These are phyloP conservation scores for Euphrasia arctica DNA, from an alignment of 305 asterid species.

Conservation along the genomic window DNA sequence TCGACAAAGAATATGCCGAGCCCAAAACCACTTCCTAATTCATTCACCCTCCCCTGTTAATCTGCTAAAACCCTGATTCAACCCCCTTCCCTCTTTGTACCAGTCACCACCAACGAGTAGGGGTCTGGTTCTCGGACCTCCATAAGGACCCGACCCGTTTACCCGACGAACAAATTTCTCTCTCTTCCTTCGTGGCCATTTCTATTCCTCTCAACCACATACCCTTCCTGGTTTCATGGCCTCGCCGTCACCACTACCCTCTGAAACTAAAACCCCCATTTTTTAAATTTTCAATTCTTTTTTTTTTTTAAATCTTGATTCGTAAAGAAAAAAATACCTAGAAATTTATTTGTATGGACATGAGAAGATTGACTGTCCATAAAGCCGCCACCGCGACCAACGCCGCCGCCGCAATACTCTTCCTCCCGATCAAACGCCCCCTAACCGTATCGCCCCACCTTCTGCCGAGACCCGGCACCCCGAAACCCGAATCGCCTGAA, in stretches of 20 bases:
- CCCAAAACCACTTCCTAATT: neutral
- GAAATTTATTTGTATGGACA: conserved; percentile 34
- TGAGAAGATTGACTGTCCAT: conserved; percentile 40
- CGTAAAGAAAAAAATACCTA: neutral
- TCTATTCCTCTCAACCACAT: conserved; percentile 28
- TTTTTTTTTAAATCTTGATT: neutral
- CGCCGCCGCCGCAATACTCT: conserved; percentile 39
- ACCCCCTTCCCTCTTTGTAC: neutral
- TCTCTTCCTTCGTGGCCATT: conserved; percentile 31
- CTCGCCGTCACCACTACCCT: conserved; percentile 24
- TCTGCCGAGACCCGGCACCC: conserved; percentile 23
- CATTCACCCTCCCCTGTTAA: neutral
- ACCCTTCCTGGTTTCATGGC: conserved; percentile 37
- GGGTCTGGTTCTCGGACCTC: conserved; percentile 25
- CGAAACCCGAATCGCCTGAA: conserved; percentile 21
- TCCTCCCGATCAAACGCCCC: conserved; percentile 44
- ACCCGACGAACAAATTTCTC: conserved; percentile 17
- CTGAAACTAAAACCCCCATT: conserved; percentile 11
- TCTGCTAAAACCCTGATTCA: conserved; percentile 27
- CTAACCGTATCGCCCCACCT: conserved; percentile 42
- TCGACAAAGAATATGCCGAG: neutral
- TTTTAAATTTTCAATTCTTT: neutral
- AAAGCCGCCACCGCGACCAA: conserved; percentile 28
- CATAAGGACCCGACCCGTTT: conserved; percentile 25
- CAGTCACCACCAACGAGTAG: neutral